Evolutionary conservation across 192 early-diverging fungal genomes (phyloP).

Genomic region (Coemansia aciculifera): DNA sequence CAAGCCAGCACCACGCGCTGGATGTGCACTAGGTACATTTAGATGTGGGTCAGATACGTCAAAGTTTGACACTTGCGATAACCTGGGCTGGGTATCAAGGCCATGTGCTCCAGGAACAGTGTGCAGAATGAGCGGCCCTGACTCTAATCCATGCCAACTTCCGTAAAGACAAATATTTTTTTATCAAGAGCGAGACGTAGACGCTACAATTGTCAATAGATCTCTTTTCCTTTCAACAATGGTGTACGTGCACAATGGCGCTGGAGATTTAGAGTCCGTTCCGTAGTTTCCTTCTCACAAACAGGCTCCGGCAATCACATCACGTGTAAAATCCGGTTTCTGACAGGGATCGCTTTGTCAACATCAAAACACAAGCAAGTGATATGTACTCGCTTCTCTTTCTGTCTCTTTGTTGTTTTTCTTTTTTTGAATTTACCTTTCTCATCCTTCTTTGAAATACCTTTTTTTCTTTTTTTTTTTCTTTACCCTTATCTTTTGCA

Average conservation of each 20-base stretch:
- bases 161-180: background rate
- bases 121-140: background rate
- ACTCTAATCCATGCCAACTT: slow-evolving; percentile 11
- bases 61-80: slow-evolving; percentile 21
- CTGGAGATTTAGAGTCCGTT: background rate
- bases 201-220: background rate
- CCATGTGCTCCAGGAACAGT: slow-evolving; percentile 20
- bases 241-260: background rate
- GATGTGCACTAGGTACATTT: slow-evolving; percentile 1
- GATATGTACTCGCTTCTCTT: background rate
- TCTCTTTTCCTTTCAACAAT: background rate
- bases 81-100: slow-evolving; percentile 10
- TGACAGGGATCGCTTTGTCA: background rate
- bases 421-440: background rate
- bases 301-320: background rate
- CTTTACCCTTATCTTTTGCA: background rate
- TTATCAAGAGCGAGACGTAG: background rate
- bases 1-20: background rate
- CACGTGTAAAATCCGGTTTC: background rate
- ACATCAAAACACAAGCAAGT: background rate
- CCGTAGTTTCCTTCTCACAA: background rate
- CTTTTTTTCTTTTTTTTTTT: slow-evolving; percentile 8
- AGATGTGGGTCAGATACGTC: slow-evolving; percentile 1
- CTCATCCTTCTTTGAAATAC: background rate
- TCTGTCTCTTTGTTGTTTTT: background rate